phyloP scores from a whole-genome alignment of 1,284 basidiomycete species.

The Golubevia sp. region DNA sequence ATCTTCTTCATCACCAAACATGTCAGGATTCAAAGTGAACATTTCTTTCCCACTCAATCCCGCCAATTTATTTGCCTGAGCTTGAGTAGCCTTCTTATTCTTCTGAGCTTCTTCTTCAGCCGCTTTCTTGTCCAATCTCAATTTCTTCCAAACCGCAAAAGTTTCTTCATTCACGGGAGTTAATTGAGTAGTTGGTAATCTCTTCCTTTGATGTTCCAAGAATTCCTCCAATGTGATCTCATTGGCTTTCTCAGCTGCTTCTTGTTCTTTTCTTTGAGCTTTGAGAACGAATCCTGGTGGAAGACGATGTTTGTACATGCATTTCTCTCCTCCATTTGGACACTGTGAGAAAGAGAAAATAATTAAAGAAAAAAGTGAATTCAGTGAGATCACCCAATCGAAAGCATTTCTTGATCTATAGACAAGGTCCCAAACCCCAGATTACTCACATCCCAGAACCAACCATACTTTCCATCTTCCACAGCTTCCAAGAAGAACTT shows the following conservation, averaged over 20 bases:
- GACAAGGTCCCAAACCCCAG: neutral
- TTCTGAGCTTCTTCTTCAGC: constrained; percentile 51
- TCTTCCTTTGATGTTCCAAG: constrained; percentile 71
- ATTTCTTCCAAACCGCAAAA: constrained; percentile 56
- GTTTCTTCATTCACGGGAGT: constrained; percentile 56
- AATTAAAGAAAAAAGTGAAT: neutral
- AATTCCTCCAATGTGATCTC: constrained; percentile 94
- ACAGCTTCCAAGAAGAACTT: constrained; percentile 97
- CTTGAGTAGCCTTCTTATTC: constrained; percentile 56
- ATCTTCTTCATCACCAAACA: constrained; percentile 42
- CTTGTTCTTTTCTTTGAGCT: constrained; percentile 59
- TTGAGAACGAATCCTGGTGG: constrained; percentile 80
- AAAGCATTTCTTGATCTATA: neutral
- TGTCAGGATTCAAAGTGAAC: constrained; percentile 56
- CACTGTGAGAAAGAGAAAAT: constrained; percentile 62
- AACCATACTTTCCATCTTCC: constrained; percentile 86
- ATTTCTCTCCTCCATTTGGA: constrained; percentile 78
- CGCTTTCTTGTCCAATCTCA: constrained; percentile 50
- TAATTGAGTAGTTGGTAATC: constrained; percentile 18
- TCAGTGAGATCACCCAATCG: no score
- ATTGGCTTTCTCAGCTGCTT: constrained; percentile 76
- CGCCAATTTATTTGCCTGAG: constrained; percentile 53
- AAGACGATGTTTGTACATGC: constrained; percentile 92
- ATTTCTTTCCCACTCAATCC: constrained; percentile 56
- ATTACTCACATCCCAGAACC: constrained; percentile 76